These are phyloP conservation scores for Russula sp. DNA, from an alignment of 768 basidiomycete genomes.

Conservation along the genomic window DNA sequence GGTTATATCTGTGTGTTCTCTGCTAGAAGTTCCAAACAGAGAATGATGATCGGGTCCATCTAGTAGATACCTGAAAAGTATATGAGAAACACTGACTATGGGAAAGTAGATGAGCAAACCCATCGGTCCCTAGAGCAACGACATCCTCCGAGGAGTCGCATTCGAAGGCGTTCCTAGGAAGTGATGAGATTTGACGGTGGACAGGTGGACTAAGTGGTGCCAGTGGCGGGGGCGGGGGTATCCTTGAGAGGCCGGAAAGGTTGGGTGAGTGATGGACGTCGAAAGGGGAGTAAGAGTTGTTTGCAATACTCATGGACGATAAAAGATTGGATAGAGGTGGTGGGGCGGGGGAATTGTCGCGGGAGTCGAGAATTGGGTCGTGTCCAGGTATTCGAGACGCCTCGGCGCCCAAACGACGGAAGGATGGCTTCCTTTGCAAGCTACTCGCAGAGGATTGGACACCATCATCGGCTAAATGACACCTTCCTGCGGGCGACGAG, in stretches of 20 bases:
- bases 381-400: constrained; percentile 27
- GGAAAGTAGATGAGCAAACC: constrained; percentile 18
- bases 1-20: constrained; percentile 10
- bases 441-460: neutral
- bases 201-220: constrained; percentile 5
- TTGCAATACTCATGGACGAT: neutral
- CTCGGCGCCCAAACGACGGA: constrained; percentile 26
- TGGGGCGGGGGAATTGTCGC: constrained; percentile 4
- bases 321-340: constrained; percentile 5
- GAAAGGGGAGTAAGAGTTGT: constrained; percentile 7
- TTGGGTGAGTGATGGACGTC: neutral
- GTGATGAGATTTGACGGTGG: neutral
- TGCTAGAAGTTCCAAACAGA: constrained; percentile 7
- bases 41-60: neutral
- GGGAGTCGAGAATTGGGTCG: neutral
- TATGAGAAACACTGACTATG: constrained; percentile 16
- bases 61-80: constrained; percentile 1
- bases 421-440: constrained; percentile 19
- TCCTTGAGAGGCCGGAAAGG: neutral
- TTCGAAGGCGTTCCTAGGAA: neutral
- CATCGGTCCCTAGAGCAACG: constrained; percentile 10
- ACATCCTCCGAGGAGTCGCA: constrained; percentile 20
- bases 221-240: constrained; percentile 13
- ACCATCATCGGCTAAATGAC: constrained; percentile 5
- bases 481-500: constrained; percentile 4